These are phyloP conservation scores for Fusarium ramigenum DNA, from an alignment of 2,329 filamentous ascomycete genomes.

Conservation along the genomic window DNA sequence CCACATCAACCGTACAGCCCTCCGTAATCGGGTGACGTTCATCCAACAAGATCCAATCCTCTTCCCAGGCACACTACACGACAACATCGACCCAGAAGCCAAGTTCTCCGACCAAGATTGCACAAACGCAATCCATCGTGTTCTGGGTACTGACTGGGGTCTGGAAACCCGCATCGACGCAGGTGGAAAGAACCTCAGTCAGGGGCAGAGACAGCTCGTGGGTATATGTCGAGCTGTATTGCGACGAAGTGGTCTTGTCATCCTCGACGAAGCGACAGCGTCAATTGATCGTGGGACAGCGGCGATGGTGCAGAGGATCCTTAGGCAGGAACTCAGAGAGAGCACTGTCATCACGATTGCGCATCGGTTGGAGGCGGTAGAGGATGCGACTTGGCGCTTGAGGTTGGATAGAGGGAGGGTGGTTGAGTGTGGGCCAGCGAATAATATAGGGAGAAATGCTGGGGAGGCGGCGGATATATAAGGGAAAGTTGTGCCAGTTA, in stretches of 20 bases:
- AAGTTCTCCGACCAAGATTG: slow-evolving; percentile 65
- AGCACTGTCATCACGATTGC: slow-evolving; percentile 74
- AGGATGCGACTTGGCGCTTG: slow-evolving; percentile 65
- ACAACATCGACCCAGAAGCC: slow-evolving; percentile 75
- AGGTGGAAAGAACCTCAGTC: slow-evolving; percentile 69
- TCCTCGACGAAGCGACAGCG: slow-evolving; percentile 73
- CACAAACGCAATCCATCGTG: slow-evolving; percentile 63
- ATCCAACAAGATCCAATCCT: slow-evolving; percentile 72
- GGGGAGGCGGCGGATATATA: background rate
- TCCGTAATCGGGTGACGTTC: slow-evolving; percentile 68
- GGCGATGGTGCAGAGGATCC: slow-evolving; percentile 64
- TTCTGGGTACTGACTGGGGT: slow-evolving; percentile 62
- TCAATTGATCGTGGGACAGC: slow-evolving; percentile 70
- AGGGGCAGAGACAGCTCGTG: slow-evolving; percentile 70
- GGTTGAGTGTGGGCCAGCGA: slow-evolving; percentile 57
- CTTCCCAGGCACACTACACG: slow-evolving; percentile 66
- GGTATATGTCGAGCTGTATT: slow-evolving; percentile 69
- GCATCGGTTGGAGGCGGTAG: slow-evolving; percentile 71
- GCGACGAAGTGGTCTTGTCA: slow-evolving; percentile 67
- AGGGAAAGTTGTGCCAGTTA: background rate
- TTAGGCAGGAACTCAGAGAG: slow-evolving; percentile 62
- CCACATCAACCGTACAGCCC: slow-evolving; percentile 61
- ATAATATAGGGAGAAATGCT: slow-evolving; percentile 8
- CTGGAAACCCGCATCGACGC: slow-evolving; percentile 64
- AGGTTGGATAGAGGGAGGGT: slow-evolving; percentile 62